Percentiles rank a stretch among this genome's conserved stretches.
Evolutionary conservation across 176 grass and related monocot species (phyloP).

Genomic region (Leersia perrieri): DNA sequence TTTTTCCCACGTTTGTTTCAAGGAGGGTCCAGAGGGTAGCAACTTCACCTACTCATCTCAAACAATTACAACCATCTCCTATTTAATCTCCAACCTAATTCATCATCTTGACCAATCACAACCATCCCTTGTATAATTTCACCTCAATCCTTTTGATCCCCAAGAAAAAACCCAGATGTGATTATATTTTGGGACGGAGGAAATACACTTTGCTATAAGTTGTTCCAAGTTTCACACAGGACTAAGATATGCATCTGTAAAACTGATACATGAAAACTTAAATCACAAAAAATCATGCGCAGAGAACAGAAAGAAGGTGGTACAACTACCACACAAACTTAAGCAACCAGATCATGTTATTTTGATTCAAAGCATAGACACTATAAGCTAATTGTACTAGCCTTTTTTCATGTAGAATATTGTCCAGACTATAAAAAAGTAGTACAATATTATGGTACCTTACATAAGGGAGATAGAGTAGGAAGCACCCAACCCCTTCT

Average conservation of each 20-base stretch:
- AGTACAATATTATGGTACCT: slow-evolving; percentile 41
- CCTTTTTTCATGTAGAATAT: neutral
- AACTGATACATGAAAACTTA: neutral
- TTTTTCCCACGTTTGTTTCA: neutral
- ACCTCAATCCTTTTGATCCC: too few relatives aligned
- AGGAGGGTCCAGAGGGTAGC: neutral
- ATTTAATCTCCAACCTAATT: too few relatives aligned
- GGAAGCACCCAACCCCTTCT: slow-evolving; percentile 85
- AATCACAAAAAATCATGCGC: neutral
- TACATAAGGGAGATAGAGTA: slow-evolving; percentile 45
- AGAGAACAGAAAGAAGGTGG: neutral
- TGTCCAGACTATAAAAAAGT: neutral
- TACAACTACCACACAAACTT: neutral
- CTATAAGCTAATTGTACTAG: neutral
- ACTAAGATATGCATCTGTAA: neutral
- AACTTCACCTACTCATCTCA: too few relatives aligned
- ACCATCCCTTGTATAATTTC: too few relatives aligned
- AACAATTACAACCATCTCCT: too few relatives aligned
- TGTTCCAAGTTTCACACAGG: neutral
- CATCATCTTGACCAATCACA: too few relatives aligned
- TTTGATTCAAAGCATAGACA: slow-evolving; percentile 21
- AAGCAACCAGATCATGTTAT: neutral
- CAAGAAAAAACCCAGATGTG: too few relatives aligned
- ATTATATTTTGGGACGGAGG: too few relatives aligned
- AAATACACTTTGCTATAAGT: neutral